phyloP scores from a whole-genome alignment of 495 filamentous ascomycete genomes.

The Annulohypoxylon maeteangense region DNA sequence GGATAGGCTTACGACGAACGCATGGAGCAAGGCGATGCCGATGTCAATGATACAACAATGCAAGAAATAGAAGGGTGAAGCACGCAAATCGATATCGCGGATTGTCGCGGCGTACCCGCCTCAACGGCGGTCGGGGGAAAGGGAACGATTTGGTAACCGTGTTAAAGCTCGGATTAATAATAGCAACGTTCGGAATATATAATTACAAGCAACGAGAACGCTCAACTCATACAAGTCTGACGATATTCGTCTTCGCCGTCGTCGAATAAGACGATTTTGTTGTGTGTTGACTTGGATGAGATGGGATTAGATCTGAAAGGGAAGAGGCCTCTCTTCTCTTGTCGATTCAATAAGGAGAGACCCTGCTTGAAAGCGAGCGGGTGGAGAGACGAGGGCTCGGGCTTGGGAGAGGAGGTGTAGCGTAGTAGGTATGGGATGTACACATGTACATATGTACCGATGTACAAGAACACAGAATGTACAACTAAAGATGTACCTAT shows the following conservation, averaged over 20 bases:
- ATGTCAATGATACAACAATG: slow-evolving; percentile 29
- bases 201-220: slow-evolving; percentile 28
- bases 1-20: slow-evolving; percentile 56
- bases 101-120: slow-evolving; percentile 42
- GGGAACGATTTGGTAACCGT: slow-evolving; percentile 36
- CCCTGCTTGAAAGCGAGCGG: slow-evolving; percentile 45
- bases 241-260: slow-evolving; percentile 10
- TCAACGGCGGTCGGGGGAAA: slow-evolving; percentile 39
- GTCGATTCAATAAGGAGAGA: slow-evolving; percentile 43
- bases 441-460: neutral
- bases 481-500: neutral
- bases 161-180: slow-evolving; percentile 20
- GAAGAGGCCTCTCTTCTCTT: slow-evolving; percentile 24
- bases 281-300: slow-evolving; percentile 21
- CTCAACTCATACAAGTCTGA: slow-evolving; percentile 21
- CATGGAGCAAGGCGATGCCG: slow-evolving; percentile 45
- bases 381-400: slow-evolving; percentile 44
- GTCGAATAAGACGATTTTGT: slow-evolving; percentile 6
- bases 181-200: slow-evolving; percentile 17
- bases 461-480: neutral
- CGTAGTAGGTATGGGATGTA: slow-evolving; percentile 7
- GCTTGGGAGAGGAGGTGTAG: slow-evolving; percentile 44
- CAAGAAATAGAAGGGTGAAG: slow-evolving; percentile 28
- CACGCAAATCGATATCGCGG: slow-evolving; percentile 40
- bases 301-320: slow-evolving; percentile 23